Conservation (phyloP, 257 asterid genomes). For the Penstemon eatonii region DNA sequence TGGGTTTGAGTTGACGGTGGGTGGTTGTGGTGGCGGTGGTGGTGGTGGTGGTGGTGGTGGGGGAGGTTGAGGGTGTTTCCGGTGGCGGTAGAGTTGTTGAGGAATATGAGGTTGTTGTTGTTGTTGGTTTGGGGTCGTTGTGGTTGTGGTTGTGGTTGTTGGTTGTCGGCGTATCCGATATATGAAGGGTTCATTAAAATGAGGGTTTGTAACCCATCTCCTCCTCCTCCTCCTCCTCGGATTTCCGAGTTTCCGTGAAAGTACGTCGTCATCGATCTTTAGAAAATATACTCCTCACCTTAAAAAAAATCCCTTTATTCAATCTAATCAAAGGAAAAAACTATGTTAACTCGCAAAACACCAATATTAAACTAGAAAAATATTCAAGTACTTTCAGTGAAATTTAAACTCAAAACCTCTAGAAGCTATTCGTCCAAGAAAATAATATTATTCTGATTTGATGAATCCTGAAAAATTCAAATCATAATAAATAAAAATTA, state of each 20-base stretch:
- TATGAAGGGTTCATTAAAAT: constrained; percentile 90
- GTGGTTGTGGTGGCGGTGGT: constrained; percentile 22
- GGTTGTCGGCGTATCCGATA: constrained; percentile 67
- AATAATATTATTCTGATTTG: constrained; percentile 28
- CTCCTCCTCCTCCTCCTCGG: constrained; percentile 50
- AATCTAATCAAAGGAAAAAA: constrained; percentile 16
- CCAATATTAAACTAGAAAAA: background rate
- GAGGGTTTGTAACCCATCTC: constrained; percentile 85
- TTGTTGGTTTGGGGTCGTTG: constrained; percentile 29
- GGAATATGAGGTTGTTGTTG: constrained; percentile 13
- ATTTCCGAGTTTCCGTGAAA: constrained; percentile 83
- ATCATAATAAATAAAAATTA: background rate
- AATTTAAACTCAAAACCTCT: no score
- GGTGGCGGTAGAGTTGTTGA: constrained; percentile 43
- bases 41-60: constrained; percentile 37
- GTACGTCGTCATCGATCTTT: constrained; percentile 71
- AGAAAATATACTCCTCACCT: background rate
- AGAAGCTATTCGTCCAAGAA: background rate
- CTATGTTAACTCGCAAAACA: constrained; percentile 9
- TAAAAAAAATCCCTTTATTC: no score
- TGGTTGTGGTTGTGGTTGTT: constrained; percentile 45
- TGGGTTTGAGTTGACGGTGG: no score
- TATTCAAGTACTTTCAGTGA: background rate
- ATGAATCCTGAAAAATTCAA: constrained; percentile 43
- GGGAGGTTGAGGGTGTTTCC: constrained; percentile 77